These are phyloP conservation scores for Nigrograna mackinnonii DNA, from an alignment of 2,329 filamentous ascomycete species.

Conservation along the genomic window DNA sequence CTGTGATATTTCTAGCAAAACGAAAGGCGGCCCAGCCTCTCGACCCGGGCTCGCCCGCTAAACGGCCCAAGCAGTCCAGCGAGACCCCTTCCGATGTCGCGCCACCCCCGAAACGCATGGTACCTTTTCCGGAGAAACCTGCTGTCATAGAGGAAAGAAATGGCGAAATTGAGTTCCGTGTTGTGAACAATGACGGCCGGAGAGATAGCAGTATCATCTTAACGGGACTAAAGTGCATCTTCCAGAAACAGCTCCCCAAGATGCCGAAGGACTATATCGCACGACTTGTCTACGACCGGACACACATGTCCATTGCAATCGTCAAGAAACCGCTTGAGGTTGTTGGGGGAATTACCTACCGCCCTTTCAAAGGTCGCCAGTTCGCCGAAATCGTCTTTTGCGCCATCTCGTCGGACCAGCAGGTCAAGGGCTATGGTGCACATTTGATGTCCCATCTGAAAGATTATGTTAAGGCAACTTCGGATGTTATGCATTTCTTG, in stretches of 20 bases:
- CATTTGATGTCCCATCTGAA: conserved; percentile 98
- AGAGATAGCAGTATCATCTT: conserved; percentile 91
- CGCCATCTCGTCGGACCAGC: conserved; percentile 95
- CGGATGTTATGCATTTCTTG: conserved; percentile 96
- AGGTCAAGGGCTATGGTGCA: conserved; percentile 97
- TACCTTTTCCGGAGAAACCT: conserved; percentile 91
- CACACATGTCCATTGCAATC: conserved; percentile 94
- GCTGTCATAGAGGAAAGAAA: conserved; percentile 92
- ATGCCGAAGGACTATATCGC: conserved; percentile 99
- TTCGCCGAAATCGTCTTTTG: conserved; percentile 99
- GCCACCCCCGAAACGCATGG: conserved; percentile 59
- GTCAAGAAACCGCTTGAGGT: conserved; percentile 95
- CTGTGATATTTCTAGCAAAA: conserved; percentile 52
- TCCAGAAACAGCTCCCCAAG: conserved; percentile 97
- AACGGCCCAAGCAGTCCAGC: conserved; percentile 53
- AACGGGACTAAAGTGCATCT: conserved; percentile 95
- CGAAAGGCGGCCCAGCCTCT: conserved; percentile 74
- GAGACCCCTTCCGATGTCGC: conserved; percentile 41
- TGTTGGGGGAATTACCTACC: conserved; percentile 92
- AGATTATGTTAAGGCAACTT: conserved; percentile 96
- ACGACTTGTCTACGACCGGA: conserved; percentile 93
- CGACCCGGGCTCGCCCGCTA: conserved; percentile 61
- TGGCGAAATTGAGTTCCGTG: conserved; percentile 94
- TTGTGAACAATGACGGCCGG: conserved; percentile 94
- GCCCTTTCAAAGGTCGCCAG: conserved; percentile 86